Evolutionary conservation across 768 basidiomycete genomes (phyloP).

Genomic region (Antrodiella citrinella): DNA sequence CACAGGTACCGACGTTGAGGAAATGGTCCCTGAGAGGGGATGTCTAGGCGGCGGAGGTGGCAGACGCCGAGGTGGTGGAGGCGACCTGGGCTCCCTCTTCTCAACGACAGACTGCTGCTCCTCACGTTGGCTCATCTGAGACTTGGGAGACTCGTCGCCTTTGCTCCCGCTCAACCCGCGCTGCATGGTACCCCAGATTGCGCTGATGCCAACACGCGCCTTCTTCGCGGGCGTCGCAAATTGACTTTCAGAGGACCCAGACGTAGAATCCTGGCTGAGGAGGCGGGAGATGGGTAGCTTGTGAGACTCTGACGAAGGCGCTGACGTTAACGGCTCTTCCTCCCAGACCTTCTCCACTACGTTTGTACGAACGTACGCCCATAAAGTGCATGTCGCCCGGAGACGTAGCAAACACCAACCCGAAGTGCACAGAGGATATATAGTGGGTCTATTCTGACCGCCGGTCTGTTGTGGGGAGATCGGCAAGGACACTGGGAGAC

Average conservation of each 20-base stretch:
- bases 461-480: conserved; percentile 16
- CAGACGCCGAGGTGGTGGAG: conserved; percentile 10
- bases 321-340: conserved; percentile 45
- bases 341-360: conserved; percentile 87
- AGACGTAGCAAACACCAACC: conserved; percentile 85
- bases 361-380: conserved; percentile 79
- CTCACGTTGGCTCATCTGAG: conserved; percentile 4
- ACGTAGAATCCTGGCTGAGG: not conserved
- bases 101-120: conserved; percentile 5
- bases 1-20: not conserved
- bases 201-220: conserved; percentile 19
- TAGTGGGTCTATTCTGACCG: conserved; percentile 29
- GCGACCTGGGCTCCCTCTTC: conserved; percentile 3
- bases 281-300: conserved; percentile 11
- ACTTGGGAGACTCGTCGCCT: conserved; percentile 8
- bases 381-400: conserved; percentile 81
- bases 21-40: not conserved
- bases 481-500: conserved; percentile 18
- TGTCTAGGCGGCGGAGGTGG: conserved; percentile 18
- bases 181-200: conserved; percentile 23
- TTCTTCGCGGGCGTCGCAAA: conserved; percentile 11
- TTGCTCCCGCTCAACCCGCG: conserved; percentile 17
- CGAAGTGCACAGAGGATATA: conserved; percentile 75
- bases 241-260: not conserved
- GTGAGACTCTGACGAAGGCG: not conserved